A percentile compares a stretch with the other conserved stretches of the same genome.
Conservation (phyloP, 148 eudicot species). For the Rhododendron simsii region DNA sequence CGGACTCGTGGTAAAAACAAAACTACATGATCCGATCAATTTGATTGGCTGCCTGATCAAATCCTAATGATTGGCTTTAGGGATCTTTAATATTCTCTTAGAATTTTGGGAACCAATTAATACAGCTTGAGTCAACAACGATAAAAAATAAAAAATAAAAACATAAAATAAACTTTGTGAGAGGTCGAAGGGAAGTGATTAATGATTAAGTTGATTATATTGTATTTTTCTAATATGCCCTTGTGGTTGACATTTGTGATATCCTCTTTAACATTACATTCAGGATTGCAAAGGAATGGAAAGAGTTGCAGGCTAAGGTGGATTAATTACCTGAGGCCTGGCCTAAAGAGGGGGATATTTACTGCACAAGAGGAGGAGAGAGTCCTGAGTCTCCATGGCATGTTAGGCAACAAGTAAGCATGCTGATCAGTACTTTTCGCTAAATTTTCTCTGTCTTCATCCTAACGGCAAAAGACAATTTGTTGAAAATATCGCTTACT, state of each 20-base stretch:
- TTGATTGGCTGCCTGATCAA: neutral
- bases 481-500: neutral
- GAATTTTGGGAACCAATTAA: neutral
- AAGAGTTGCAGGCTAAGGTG: slow-evolving; percentile 87
- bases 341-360: slow-evolving; percentile 64
- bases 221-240: neutral
- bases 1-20: neutral
- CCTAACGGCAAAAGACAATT: neutral
- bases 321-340: slow-evolving; percentile 79
- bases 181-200: neutral
- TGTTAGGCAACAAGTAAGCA: slow-evolving; percentile 86
- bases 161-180: too few species aligned
- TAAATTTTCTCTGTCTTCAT: too few species aligned
- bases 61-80: neutral
- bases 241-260: slow-evolving; percentile 17
- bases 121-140: neutral
- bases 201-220: neutral
- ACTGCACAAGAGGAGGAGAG: slow-evolving; percentile 53
- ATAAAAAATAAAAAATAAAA: too few species aligned
- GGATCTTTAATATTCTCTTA: neutral
- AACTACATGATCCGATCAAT: neutral
- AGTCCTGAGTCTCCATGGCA: slow-evolving; percentile 55
- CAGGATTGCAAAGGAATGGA: slow-evolving; percentile 76
- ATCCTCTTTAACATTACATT: neutral
- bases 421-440: neutral